These are phyloP conservation scores for Mikania micrantha DNA, from an alignment of 129 eudicot genomes.

Conservation along the genomic window DNA sequence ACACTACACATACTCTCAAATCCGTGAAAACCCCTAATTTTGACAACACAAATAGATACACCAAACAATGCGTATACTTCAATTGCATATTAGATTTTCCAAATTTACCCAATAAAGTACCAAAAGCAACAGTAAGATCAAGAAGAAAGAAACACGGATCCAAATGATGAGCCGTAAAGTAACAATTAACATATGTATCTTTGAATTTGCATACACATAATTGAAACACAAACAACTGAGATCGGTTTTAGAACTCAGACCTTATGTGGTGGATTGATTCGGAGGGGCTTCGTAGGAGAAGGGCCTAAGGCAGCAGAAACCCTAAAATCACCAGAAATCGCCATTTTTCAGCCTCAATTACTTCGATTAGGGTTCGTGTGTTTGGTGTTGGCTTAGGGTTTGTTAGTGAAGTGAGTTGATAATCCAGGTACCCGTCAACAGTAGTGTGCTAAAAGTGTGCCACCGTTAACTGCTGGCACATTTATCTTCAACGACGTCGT, in stretches of 20 bases:
- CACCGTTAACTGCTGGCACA: not conserved
- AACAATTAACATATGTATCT: not conserved
- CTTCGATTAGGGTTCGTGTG: constrained; percentile 13
- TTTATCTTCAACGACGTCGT: constrained; percentile 13
- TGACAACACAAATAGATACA: not conserved
- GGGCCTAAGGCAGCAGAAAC: constrained; percentile 53
- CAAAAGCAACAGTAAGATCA: not conserved
- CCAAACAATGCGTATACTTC: not conserved
- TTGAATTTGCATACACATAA: not conserved
- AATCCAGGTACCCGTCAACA: constrained; percentile 1
- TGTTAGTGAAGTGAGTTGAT: not conserved
- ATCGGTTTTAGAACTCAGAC: not conserved
- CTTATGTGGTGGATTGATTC: constrained; percentile 36
- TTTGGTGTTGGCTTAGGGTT: not conserved
- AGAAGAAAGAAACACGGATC: not conserved
- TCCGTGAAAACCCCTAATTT: not conserved
- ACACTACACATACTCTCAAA: not conserved
- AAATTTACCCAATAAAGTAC: not conserved
- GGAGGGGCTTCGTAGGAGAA: constrained; percentile 31
- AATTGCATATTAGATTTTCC: not conserved
- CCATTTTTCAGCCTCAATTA: constrained; percentile 39
- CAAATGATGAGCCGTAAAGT: not conserved
- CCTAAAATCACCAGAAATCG: constrained; percentile 58
- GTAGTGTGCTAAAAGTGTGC: not conserved
- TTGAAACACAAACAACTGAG: not conserved